Percentiles rank a stretch among this genome's conserved stretches.
Conservation (phyloP, 331 rosid genomes). For the Quercus tomentella region DNA sequence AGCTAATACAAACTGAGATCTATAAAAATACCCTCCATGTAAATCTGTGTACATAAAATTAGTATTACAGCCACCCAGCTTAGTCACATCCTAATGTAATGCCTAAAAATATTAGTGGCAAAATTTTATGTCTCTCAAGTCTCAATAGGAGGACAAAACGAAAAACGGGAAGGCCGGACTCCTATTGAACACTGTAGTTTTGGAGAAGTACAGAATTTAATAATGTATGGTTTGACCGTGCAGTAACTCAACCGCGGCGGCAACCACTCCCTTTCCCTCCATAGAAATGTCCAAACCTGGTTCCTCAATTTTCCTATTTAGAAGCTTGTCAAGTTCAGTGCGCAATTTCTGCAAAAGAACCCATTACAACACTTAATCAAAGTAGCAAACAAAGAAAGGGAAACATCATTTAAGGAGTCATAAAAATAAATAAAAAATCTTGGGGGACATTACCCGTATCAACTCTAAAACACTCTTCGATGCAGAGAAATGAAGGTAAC, state of each 20-base stretch:
- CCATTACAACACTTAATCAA: conserved; percentile 17
- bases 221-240: conserved; percentile 42
- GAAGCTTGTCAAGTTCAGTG: conserved; percentile 78
- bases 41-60: background rate
- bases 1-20: too few species aligned
- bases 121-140: background rate
- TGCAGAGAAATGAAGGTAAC: conserved; percentile 97
- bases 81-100: background rate
- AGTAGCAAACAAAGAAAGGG: background rate
- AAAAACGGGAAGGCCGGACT: background rate
- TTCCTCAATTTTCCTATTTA: conserved; percentile 78
- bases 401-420: background rate
- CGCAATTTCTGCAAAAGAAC: conserved; percentile 68
- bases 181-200: background rate
- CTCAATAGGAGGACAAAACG: background rate
- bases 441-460: conserved; percentile 54
- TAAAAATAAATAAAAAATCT: conserved; percentile 3
- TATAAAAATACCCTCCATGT: too few species aligned
- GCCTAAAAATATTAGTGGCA: background rate
- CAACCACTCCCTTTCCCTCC: conserved; percentile 85
- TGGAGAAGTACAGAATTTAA: background rate
- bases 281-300: conserved; percentile 75
- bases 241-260: conserved; percentile 81
- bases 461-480: conserved; percentile 76
- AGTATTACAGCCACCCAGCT: background rate